Base-by-base conservation (phyloP, 2,329 filamentous ascomycete genomes). In the Phoma sp. region DNA sequence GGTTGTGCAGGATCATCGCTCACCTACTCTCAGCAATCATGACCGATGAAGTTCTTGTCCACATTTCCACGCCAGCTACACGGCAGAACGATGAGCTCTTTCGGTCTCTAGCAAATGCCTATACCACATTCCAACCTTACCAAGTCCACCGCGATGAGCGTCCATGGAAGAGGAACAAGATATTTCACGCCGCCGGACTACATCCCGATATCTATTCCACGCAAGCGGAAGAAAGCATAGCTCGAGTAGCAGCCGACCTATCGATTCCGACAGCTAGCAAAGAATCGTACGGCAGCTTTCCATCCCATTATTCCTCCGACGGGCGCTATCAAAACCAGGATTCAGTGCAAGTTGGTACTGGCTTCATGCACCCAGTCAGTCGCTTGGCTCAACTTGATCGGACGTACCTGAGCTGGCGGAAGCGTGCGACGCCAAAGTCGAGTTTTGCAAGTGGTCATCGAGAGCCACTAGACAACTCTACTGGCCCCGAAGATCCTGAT, bases 1-100 rank as follows among this genome's bases (percentile, higher is more conserved):
- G 57, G 39, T 39, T 14, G 18, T 56, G 21, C 48, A 52, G 47
- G 14, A 36, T 1, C 42, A 28, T 32, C 54, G 43, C 32, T 38
- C 47, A 29, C 20, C 45, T 20, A n/a, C 28, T n/a, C 15, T 47
- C 15, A 36, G 26, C 52, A 51, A 56, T 40, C 33, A 72, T 71
- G 70, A 60, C 57, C 49, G 71, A 77, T 64, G 74, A 79, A 53
- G 69, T 81, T 23, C 69, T 80, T 26, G 75, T 78, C 28, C 80
- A 82, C 61, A 75, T 79, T 33, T 77, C 78, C 53, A 75, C 79
- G 6, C 68, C 78, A 7, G 73, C 75, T 7, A 76, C 72, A 30
- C 71, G 67, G 25, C 67, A 69, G 32, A 73, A 77, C 54, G 80
- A 81, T 66, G 71, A 77, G 30, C 56, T 71, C 4, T 78, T 74